Conservation (phyloP, 331 rosid genomes). For the Saraca asoca region DNA sequence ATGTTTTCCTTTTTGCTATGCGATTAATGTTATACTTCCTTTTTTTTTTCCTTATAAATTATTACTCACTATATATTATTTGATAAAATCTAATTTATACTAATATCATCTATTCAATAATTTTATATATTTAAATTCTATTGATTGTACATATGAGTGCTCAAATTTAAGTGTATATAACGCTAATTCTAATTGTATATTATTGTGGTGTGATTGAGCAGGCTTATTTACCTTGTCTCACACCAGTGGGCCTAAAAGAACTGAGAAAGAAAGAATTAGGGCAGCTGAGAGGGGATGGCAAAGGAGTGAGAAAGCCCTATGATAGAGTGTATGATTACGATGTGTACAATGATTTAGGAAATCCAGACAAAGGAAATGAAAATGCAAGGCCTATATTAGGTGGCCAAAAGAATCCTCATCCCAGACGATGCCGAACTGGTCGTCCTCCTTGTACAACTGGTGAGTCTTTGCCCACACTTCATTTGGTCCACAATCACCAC, state of each 20-base stretch:
- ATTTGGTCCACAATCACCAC: background rate
- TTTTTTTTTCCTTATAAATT: too few relatives aligned
- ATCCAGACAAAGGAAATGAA: conserved; percentile 59
- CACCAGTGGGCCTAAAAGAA: conserved; percentile 68
- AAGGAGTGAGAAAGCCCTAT: conserved; percentile 50
- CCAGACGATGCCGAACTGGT: conserved; percentile 82
- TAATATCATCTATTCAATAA: too few relatives aligned
- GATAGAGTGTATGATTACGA: conserved; percentile 76
- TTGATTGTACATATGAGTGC: too few relatives aligned
- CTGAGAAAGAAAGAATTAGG: conserved; percentile 61
- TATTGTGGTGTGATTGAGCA: conserved; percentile 31
- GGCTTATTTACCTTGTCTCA: conserved; percentile 68
- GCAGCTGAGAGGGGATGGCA: conserved; percentile 60
- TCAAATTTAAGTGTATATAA: too few relatives aligned
- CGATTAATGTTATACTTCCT: too few relatives aligned
- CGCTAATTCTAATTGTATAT: too few relatives aligned
- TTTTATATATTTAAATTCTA: too few relatives aligned
- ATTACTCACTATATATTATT: too few relatives aligned
- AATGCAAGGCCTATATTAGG: conserved; percentile 63
- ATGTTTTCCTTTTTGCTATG: too few relatives aligned
- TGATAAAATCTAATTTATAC: too few relatives aligned
- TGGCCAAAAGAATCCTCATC: conserved; percentile 50
- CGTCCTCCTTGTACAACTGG: conserved; percentile 52
- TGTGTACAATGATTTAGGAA: conserved; percentile 80
- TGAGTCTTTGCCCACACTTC: conserved; percentile 3